These are phyloP conservation scores for Diaporthe batatas DNA, from an alignment of 2,329 filamentous ascomycete species.

Conservation along the genomic window DNA sequence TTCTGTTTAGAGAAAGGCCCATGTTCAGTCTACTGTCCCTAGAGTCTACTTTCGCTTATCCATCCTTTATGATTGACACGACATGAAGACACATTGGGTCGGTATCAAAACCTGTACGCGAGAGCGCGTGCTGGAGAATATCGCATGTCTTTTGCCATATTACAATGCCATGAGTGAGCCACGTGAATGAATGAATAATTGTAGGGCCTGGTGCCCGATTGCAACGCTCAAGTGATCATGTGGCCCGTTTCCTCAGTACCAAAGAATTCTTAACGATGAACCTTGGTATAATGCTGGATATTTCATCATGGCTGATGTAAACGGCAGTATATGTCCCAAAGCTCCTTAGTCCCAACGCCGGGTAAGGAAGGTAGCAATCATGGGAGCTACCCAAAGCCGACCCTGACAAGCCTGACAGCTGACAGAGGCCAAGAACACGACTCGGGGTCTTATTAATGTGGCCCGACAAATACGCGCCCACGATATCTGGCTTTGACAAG, in stretches of 20 bases:
- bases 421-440: not conserved
- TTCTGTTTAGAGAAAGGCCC: no score
- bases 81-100: not conserved
- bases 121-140: fast-evolving
- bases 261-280: no score
- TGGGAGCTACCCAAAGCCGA: not conserved
- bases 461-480: not conserved
- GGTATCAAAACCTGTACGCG: not conserved
- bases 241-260: no score
- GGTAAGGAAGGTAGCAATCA: not conserved
- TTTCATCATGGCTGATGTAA: not conserved
- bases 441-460: not conserved
- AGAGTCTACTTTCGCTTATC: no score
- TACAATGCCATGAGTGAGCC: not conserved
- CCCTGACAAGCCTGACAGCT: no score
- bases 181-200: no score
- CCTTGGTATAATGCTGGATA: no score
- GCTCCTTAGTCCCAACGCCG: not conserved
- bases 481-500: not conserved
- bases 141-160: not conserved
- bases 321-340: not conserved
- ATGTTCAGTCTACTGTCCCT: no score
- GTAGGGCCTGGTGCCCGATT: no score
- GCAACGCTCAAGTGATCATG: no score
- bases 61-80: no score